Base-by-base conservation (phyloP, 768 basidiomycete genomes). In the Leccinum imitatum region DNA sequence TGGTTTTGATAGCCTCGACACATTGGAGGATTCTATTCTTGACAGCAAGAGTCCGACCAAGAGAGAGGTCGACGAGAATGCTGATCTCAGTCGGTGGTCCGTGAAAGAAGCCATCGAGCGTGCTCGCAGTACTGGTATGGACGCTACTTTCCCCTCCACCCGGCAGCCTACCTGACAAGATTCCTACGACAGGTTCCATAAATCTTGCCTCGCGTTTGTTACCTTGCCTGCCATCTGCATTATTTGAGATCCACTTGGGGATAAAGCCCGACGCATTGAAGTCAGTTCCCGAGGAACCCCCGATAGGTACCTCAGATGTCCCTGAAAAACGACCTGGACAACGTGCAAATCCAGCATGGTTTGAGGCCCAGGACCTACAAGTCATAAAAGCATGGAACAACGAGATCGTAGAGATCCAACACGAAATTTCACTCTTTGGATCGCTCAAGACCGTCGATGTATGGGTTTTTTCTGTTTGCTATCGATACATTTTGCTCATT, bases 341-440 rank as follows among this genome's bases (percentile, higher is more conserved):
- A 55, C 76, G 74, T 33, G 75, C 79, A 52, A 65, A 67, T 21
- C 84, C 88, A 13, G 79, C 88, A 1, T 91, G 91, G 90, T 94
- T 86, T 65, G 91, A 93, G 69, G 87, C 87, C 1, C 87, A 89
- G 68, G 91, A 94, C 72, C 74, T 94, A 21, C 82, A 83, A 39
- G 76, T 89, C 5, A 75, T 94, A 47, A 93, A 91, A 69, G 86
- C 85, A 15, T 88, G 87, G 83, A 88, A 86, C 66, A 93, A 94
- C 66, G 86, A 88, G 19, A 92, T 94, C 46, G 63, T 81, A 17
- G 89, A 90, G 67, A 80, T 94, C 30, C 91, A 93, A 64, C 86
- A 85, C 23, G 92, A 94, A 70, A 87, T 94, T 14, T 88, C 89
- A 0, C 78, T 93, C 50, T 94, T 94, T 69, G 91, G 91, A 3